These are phyloP conservation scores for Vigna reflexopilosa DNA, from an alignment of 306 rosid genomes.

Conservation along the genomic window DNA sequence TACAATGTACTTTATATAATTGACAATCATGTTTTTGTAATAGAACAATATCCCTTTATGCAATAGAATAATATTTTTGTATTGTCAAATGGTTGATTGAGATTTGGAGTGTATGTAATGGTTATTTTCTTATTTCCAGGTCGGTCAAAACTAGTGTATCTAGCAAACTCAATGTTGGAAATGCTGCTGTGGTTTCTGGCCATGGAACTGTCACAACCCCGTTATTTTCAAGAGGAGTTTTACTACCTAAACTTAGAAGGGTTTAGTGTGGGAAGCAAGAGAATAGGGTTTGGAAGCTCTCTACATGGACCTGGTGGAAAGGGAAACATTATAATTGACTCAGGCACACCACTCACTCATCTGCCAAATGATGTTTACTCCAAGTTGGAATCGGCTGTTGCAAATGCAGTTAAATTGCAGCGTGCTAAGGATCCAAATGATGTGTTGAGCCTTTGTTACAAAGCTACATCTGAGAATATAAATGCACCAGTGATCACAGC, in stretches of 20 bases:
- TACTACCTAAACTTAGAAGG: background rate
- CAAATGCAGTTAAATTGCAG: background rate
- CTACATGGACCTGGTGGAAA: too few relatives aligned
- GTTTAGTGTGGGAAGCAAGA: background rate
- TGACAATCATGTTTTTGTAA: too few relatives aligned
- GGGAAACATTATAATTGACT: slow-evolving; percentile 50
- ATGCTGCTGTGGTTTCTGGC: slow-evolving; percentile 38
- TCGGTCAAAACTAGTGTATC: background rate
- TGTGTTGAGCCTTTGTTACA: slow-evolving; percentile 41
- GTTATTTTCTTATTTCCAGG: too few relatives aligned
- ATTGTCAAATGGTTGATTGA: too few relatives aligned
- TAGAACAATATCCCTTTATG: too few relatives aligned
- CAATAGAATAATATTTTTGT: too few relatives aligned
- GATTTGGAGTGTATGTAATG: too few relatives aligned
- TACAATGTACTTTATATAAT: too few relatives aligned
- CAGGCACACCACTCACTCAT: slow-evolving; percentile 43
- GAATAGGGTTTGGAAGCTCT: background rate
- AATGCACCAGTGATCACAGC: slow-evolving; percentile 34
- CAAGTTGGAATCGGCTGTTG: slow-evolving; percentile 37
- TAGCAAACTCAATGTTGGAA: slow-evolving; percentile 37
- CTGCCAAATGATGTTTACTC: slow-evolving; percentile 39
- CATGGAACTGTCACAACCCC: slow-evolving; percentile 31
- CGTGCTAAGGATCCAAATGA: slow-evolving; percentile 9
- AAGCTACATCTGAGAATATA: background rate
- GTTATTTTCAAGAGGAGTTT: too few relatives aligned